phyloP scores from a whole-genome alignment of 352 stramenopile genomes.

The Phytophthora podocarpi region DNA sequence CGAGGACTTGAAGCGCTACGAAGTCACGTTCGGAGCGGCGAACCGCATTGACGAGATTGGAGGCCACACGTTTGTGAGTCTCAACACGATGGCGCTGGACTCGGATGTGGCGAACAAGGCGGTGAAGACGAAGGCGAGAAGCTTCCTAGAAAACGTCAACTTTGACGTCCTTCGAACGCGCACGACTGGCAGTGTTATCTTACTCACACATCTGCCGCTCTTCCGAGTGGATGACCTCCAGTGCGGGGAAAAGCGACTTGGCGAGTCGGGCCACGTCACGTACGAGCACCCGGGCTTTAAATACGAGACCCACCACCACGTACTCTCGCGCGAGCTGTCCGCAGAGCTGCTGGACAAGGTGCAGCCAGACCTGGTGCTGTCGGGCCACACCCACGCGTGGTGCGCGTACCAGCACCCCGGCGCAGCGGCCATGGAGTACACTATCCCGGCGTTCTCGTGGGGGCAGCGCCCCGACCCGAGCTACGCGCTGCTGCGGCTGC shows the following conservation, averaged over 20 bases:
- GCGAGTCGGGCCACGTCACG: slow-evolving; percentile 71
- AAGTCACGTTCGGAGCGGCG: slow-evolving; percentile 60
- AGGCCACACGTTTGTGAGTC: slow-evolving; percentile 60
- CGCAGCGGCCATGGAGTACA: slow-evolving; percentile 54
- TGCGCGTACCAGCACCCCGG: slow-evolving; percentile 52
- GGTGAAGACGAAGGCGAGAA: slow-evolving; percentile 56
- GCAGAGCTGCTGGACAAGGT: slow-evolving; percentile 53
- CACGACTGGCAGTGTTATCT: slow-evolving; percentile 40
- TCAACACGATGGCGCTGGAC: slow-evolving; percentile 86
- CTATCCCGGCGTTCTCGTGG: slow-evolving; percentile 79
- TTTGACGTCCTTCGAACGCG: slow-evolving; percentile 26
- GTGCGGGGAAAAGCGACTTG: slow-evolving; percentile 53
- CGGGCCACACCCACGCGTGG: slow-evolving; percentile 78
- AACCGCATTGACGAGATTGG: slow-evolving; percentile 58
- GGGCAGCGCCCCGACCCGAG: slow-evolving; percentile 78
- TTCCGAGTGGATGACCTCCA: slow-evolving; percentile 59
- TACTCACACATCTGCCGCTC: slow-evolving; percentile 72
- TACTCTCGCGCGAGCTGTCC: slow-evolving; percentile 66
- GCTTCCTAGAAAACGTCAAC: slow-evolving; percentile 55
- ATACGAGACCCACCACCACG: slow-evolving; percentile 71
- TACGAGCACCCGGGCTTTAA: slow-evolving; percentile 74
- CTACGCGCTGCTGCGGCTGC: slow-evolving; percentile 61
- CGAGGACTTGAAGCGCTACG: slow-evolving; percentile 51
- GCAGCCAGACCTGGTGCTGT: slow-evolving; percentile 60
- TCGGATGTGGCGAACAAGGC: slow-evolving; percentile 51